Conservation (phyloP, 2,329 filamentous ascomycete genomes). For the Fusarium sp. region DNA sequence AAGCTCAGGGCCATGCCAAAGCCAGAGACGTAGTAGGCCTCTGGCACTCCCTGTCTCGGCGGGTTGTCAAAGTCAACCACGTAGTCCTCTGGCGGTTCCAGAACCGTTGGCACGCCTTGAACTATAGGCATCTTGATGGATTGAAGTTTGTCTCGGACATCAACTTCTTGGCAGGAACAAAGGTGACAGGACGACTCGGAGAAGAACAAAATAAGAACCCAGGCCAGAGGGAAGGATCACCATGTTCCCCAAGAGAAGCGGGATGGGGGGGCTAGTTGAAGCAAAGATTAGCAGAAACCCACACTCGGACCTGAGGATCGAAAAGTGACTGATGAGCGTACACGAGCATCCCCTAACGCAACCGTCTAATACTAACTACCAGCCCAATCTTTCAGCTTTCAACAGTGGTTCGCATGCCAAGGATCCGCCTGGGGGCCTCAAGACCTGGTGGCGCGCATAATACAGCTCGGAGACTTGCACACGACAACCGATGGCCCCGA, state of each 20-base stretch:
- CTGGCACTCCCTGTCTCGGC: constrained; percentile 33
- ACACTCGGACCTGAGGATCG: neutral
- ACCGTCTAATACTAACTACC: neutral
- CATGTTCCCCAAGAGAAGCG: neutral
- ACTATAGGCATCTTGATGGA: constrained; percentile 27
- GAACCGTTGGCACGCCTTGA: constrained; percentile 24
- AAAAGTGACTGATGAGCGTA: neutral
- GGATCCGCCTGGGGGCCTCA: neutral
- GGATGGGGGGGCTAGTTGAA: constrained; percentile 3
- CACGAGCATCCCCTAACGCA: neutral
- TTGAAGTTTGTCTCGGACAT: neutral
- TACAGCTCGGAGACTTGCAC: neutral
- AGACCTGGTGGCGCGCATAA: neutral
- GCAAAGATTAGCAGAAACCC: neutral
- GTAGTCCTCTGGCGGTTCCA: constrained; percentile 45
- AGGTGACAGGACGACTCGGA: neutral
- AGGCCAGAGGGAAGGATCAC: neutral
- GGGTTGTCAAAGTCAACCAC: constrained; percentile 49
- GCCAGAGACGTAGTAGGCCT: constrained; percentile 35
- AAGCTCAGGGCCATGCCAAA: constrained; percentile 34
- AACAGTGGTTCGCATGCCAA: neutral
- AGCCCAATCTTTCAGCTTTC: neutral
- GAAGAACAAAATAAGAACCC: neutral
- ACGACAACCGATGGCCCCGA: neutral
- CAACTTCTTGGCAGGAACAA: neutral